These are phyloP conservation scores for Pugionium cornutum DNA, from an alignment of 345 rosid species.

Conservation along the genomic window DNA sequence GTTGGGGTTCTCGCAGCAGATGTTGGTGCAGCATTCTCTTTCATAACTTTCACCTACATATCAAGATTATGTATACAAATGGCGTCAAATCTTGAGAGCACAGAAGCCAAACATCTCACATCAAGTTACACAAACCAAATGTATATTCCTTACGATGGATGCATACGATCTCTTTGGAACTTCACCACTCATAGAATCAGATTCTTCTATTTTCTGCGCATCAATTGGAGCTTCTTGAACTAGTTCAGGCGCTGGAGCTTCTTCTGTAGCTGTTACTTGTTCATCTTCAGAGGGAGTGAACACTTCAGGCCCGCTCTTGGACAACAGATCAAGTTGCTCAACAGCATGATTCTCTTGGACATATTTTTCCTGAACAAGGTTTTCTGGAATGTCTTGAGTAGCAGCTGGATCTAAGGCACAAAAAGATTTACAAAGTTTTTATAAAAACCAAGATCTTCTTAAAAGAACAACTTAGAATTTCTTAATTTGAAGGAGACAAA, in stretches of 20 bases:
- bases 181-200: conserved; percentile 57
- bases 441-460: conserved; percentile 2
- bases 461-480: neutral
- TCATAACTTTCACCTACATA: conserved; percentile 72
- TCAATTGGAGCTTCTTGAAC: conserved; percentile 62
- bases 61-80: conserved; percentile 11
- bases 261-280: conserved; percentile 45
- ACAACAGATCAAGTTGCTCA: conserved; percentile 41
- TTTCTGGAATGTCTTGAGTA: conserved; percentile 23
- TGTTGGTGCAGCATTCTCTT: conserved; percentile 58
- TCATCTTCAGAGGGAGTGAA: conserved; percentile 49
- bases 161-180: conserved; percentile 92
- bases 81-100: conserved; percentile 1
- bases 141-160: conserved; percentile 64
- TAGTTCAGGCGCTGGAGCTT: conserved; percentile 49
- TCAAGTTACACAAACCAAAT: conserved; percentile 3
- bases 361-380: conserved; percentile 38
- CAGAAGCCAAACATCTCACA: conserved; percentile 8
- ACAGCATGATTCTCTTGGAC: conserved; percentile 45
- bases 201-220: conserved; percentile 47
- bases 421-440: neutral
- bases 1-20: conserved; percentile 49
- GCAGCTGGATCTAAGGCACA: conserved; percentile 38
- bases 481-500: neutral
- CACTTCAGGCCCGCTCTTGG: conserved; percentile 47